Percentiles rank a stretch among this genome's conserved stretches.
Evolutionary conservation across 352 stramenopile genomes (phyloP).

Genomic region (Phytophthora nicotianae): DNA sequence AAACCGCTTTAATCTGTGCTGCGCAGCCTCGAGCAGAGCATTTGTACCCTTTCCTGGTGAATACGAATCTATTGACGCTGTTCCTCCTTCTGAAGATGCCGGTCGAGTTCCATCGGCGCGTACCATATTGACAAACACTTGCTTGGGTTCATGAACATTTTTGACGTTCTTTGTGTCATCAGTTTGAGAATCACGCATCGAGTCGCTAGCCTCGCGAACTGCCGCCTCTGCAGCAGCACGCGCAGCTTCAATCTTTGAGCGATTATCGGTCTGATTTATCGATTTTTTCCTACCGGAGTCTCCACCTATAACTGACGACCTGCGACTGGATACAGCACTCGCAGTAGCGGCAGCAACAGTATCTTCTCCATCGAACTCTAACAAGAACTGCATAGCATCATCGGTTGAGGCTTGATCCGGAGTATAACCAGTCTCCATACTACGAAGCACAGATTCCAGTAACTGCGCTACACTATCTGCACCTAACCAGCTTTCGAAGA

Average conservation of each 20-base stretch:
- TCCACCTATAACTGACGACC: constrained; percentile 1
- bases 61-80: constrained; percentile 11
- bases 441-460: constrained; percentile 64
- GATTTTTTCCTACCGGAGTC: constrained; percentile 12
- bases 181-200: constrained; percentile 10
- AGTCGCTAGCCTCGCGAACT: constrained; percentile 11
- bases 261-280: constrained; percentile 7
- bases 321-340: constrained; percentile 14
- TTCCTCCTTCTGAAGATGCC: constrained; percentile 4
- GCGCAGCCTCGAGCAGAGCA: constrained; percentile 11
- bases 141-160: constrained; percentile 62
- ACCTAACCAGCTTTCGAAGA: constrained; percentile 71
- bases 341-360: constrained; percentile 1
- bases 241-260: constrained; percentile 10
- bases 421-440: constrained; percentile 71
- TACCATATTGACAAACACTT: constrained; percentile 53
- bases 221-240: constrained; percentile 20
- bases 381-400: constrained; percentile 71
- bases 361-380: constrained; percentile 41
- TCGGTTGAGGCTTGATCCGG: constrained; percentile 44
- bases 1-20: constrained; percentile 27
- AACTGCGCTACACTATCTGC: constrained; percentile 59
- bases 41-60: constrained; percentile 8
- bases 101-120: constrained; percentile 13
- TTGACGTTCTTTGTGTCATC: constrained; percentile 32